Base-by-base conservation (phyloP, 352 stramenopile species). In the Globisporangium nodosum region DNA sequence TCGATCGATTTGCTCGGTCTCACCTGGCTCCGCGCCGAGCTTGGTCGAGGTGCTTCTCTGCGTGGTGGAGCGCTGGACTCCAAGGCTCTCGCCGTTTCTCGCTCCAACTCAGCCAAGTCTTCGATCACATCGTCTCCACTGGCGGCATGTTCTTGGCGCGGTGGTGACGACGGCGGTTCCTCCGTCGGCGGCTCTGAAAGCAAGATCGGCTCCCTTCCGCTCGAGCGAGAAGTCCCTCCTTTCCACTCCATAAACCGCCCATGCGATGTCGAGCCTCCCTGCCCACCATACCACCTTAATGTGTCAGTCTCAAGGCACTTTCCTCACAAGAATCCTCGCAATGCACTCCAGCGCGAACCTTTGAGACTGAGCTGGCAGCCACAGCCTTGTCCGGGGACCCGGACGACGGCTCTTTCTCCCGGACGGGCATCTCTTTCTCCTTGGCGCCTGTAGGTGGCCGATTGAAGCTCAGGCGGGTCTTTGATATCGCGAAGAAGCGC, bases 401-500 rank as follows among this genome's bases (percentile, higher is more conserved):
- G 12, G 49, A 55, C 1, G 33, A 47, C 1, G 8, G 20, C 27
- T 56, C 56, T 40, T 58, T 48, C 52, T 49, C 52, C 21, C 47
- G 6, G 24, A 46, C 18, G 18, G 56, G 52, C 13, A 35, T 47
- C 0, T n/a, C 11, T 13, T 12, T 33, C 47, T 56, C 16, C 37
- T 40, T 48, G 13, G 12, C n/a, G 2, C 52, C 39, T 31, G 27
- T 45, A 3, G 45, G 20, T 24, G 18, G 21, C 16, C 40, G 33
- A 30, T 20, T 11, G 13, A 47, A 40, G 27, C 35, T 54, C 31
- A 31, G 45, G 15, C 45, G 33, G 7, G 12, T n/a, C 31, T 21
- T 47, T 40, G 51, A 37, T 11, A 62, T 54, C 6, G n/a, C 51
- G n/a, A 58, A 64, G 42, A 65, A 68, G 20, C 61, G 61, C 15